Evolutionary conservation across 495 filamentous ascomycete species (phyloP).

Genomic region (Ascodesmis nigricans): DNA sequence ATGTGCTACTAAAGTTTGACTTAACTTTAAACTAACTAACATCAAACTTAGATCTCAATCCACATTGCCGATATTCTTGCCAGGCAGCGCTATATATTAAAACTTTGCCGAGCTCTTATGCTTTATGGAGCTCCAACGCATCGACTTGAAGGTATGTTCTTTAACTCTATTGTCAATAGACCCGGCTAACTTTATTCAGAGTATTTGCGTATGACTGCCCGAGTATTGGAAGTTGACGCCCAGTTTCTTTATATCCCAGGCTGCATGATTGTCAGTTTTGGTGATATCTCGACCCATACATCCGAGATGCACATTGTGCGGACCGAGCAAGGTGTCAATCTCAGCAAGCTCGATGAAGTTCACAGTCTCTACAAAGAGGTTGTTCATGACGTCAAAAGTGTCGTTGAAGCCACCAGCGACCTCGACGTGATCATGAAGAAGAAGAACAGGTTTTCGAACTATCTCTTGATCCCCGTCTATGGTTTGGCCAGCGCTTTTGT

Average conservation of each 20-base stretch:
- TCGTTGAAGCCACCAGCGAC: slow-evolving; percentile 56
- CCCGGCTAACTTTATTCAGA: slow-evolving; percentile 22
- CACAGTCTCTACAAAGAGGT: slow-evolving; percentile 89
- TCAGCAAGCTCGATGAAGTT: slow-evolving; percentile 62
- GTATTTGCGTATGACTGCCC: slow-evolving; percentile 78
- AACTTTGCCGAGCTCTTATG: slow-evolving; percentile 75
- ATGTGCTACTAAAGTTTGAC: background rate
- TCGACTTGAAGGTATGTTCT: slow-evolving; percentile 24
- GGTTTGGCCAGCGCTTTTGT: slow-evolving; percentile 61
- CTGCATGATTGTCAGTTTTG: slow-evolving; percentile 91
- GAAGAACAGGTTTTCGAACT: slow-evolving; percentile 40
- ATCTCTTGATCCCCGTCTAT: slow-evolving; percentile 61
- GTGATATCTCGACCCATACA: slow-evolving; percentile 71
- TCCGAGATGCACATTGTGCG: slow-evolving; percentile 81
- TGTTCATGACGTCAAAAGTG: slow-evolving; percentile 64
- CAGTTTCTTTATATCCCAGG: slow-evolving; percentile 86
- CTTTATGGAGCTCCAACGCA: slow-evolving; percentile 41
- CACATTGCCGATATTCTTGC: slow-evolving; percentile 70
- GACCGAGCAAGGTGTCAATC: slow-evolving; percentile 51
- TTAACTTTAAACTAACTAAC: slow-evolving; percentile 2
- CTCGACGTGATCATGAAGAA: slow-evolving; percentile 43
- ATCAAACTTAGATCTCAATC: slow-evolving; percentile 37
- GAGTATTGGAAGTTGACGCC: slow-evolving; percentile 71
- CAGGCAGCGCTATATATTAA: slow-evolving; percentile 64
- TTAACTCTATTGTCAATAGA: background rate